Evolutionary conservation across 495 filamentous ascomycete species (phyloP).

Genomic region (Penicillium verhagenii): DNA sequence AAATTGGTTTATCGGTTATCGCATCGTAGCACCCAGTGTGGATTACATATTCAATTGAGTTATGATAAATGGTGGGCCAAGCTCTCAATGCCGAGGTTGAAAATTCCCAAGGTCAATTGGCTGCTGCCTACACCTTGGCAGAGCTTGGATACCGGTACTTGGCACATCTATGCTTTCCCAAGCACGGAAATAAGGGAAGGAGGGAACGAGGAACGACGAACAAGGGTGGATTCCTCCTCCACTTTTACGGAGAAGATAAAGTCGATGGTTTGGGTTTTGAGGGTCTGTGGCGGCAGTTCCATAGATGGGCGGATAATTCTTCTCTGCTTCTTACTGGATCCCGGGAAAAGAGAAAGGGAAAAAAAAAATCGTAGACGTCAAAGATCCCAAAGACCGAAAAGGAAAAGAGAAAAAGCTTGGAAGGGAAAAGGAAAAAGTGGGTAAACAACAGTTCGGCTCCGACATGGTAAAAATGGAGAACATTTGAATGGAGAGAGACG

Average conservation of each 20-base stretch:
- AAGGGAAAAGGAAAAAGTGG: background rate
- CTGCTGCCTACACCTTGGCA: background rate
- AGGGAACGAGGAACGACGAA: too few relatives aligned
- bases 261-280: background rate
- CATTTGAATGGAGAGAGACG: too few relatives aligned
- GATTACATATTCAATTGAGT: background rate
- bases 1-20: too few relatives aligned
- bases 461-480: background rate
- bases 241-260: background rate
- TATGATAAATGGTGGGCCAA: background rate
- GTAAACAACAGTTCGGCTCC: background rate
- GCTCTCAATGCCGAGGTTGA: conserved; percentile 2
- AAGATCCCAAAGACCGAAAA: background rate
- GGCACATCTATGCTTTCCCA: background rate
- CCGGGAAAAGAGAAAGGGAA: background rate
- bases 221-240: background rate
- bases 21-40: background rate
- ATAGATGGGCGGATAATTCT: background rate
- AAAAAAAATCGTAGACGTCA: background rate
- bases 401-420: background rate
- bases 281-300: background rate
- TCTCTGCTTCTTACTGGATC: too few relatives aligned
- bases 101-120: background rate
- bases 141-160: background rate
- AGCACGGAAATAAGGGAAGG: background rate